phyloP scores from a whole-genome alignment of 2,329 filamentous ascomycete species.

The Aspergillus sp. region DNA sequence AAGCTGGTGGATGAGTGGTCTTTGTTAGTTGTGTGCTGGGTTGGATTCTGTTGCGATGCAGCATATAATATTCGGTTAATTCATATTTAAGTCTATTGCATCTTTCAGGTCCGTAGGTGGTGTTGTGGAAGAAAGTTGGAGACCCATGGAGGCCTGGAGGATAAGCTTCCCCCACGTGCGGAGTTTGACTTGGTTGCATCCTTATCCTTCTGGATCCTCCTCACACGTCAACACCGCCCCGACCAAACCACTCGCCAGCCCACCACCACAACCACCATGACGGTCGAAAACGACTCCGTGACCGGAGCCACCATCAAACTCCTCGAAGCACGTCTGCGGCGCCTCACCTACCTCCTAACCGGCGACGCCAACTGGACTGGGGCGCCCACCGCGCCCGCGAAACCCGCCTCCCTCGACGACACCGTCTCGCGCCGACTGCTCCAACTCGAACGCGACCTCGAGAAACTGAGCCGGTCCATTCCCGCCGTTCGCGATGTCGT shows the following conservation, averaged over 20 bases:
- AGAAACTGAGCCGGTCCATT: constrained; percentile 35
- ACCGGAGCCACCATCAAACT: constrained; percentile 43
- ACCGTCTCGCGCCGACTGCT: constrained; percentile 41
- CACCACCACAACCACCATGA: constrained; percentile 19
- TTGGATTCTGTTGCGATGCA: not conserved
- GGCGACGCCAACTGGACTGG: constrained; percentile 43
- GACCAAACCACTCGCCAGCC: not conserved
- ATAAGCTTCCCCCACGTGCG: no score
- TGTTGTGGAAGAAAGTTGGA: no score
- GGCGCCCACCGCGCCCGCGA: constrained; percentile 31
- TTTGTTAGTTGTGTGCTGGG: not conserved
- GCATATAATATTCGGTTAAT: not conserved
- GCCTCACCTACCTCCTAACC: constrained; percentile 46
- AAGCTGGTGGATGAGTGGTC: not conserved
- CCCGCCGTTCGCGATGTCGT: constrained; percentile 43
- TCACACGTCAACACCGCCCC: not conserved
- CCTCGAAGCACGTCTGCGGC: constrained; percentile 44
- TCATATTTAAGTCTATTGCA: no score
- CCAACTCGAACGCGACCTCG: constrained; percentile 38
- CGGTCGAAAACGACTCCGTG: constrained; percentile 33
- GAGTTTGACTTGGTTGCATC: not conserved
- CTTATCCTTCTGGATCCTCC: not conserved
- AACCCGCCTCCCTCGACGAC: constrained; percentile 36
- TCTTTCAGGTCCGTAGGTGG: no score
- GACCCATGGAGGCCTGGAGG: no score